Evolutionary conservation across 2,329 filamentous ascomycete species (phyloP).

Genomic region (Alternaria arborescens): DNA sequence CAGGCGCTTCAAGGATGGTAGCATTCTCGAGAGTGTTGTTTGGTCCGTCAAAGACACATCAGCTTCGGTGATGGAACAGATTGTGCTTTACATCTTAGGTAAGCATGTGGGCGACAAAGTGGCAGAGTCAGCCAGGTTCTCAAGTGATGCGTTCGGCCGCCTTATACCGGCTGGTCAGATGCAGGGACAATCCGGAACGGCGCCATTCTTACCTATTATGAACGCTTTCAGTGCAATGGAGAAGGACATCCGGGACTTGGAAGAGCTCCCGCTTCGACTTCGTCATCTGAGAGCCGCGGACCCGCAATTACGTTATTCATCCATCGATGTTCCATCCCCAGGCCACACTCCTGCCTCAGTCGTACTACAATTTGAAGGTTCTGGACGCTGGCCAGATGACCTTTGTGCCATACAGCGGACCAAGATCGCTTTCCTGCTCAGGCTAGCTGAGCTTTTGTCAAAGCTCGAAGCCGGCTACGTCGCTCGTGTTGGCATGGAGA

Average conservation of each 20-base stretch:
- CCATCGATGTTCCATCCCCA: conserved; percentile 64
- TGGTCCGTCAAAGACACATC: conserved; percentile 73
- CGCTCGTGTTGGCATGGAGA: conserved; percentile 82
- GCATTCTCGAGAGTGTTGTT: conserved; percentile 88
- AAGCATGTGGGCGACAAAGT: conserved; percentile 72
- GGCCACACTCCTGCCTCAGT: conserved; percentile 72
- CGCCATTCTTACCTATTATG: conserved; percentile 73
- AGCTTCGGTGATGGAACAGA: conserved; percentile 77
- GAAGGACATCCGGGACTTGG: conserved; percentile 76
- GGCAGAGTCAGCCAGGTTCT: conserved; percentile 58
- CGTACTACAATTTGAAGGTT: conserved; percentile 90
- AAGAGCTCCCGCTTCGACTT: conserved; percentile 86
- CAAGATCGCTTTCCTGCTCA: conserved; percentile 85
- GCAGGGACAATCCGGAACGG: conserved; percentile 49
- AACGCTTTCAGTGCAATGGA: conserved; percentile 78
- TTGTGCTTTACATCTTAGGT: conserved; percentile 74
- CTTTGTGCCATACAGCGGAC: conserved; percentile 89
- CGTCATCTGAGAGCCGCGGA: conserved; percentile 79
- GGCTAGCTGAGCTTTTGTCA: conserved; percentile 76
- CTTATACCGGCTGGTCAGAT: conserved; percentile 52
- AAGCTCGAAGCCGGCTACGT: conserved; percentile 67
- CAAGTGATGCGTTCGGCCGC: conserved; percentile 57
- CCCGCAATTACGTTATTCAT: conserved; percentile 77
- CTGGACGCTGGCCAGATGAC: conserved; percentile 92
- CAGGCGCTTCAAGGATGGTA: conserved; percentile 92